Percentiles rank a stretch among this genome's conserved stretches.
Evolutionary conservation across 768 basidiomycete species (phyloP).

Genomic region (Tylopilus cervinicoccineus): DNA sequence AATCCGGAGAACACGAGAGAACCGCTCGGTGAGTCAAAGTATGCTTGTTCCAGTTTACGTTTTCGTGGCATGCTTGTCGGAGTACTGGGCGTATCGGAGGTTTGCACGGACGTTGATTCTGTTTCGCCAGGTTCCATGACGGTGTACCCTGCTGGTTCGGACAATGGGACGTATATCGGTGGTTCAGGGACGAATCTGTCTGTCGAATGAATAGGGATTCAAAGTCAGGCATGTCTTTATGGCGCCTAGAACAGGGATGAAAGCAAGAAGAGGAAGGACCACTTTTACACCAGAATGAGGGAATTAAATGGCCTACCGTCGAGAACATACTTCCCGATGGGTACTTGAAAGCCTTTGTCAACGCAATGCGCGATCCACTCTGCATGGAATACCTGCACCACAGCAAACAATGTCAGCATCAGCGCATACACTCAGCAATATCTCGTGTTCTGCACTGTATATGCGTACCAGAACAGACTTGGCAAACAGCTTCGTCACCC

Average conservation of each 20-base stretch:
- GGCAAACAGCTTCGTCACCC: slow-evolving; percentile 23
- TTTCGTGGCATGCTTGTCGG: slow-evolving; percentile 20
- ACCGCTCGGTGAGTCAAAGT: slow-evolving; percentile 25
- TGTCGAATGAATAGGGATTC: not conserved
- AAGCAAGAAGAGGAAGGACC: not conserved
- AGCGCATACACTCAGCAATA: slow-evolving; percentile 9
- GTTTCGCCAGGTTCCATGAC: not conserved
- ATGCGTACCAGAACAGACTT: slow-evolving; percentile 29
- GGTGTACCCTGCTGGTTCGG: not conserved
- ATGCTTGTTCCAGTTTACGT: slow-evolving; percentile 27
- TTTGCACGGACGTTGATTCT: not conserved
- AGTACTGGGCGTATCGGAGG: slow-evolving; percentile 25
- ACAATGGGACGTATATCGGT: not conserved
- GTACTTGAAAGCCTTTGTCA: slow-evolving; percentile 21
- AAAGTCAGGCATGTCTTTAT: slow-evolving; percentile 5
- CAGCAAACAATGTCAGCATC: not conserved
- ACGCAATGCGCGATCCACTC: slow-evolving; percentile 30
- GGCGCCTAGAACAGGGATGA: not conserved
- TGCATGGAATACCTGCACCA: slow-evolving; percentile 27
- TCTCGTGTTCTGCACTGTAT: not conserved
- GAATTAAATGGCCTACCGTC: slow-evolving; percentile 23
- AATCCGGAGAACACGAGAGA: slow-evolving; percentile 27
- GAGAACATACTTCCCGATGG: slow-evolving; percentile 27
- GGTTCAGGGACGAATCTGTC: slow-evolving; percentile 15
- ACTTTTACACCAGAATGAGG: not conserved